Base-by-base conservation (phyloP, 805 yeast species). In the Yarrowia sp. region DNA sequence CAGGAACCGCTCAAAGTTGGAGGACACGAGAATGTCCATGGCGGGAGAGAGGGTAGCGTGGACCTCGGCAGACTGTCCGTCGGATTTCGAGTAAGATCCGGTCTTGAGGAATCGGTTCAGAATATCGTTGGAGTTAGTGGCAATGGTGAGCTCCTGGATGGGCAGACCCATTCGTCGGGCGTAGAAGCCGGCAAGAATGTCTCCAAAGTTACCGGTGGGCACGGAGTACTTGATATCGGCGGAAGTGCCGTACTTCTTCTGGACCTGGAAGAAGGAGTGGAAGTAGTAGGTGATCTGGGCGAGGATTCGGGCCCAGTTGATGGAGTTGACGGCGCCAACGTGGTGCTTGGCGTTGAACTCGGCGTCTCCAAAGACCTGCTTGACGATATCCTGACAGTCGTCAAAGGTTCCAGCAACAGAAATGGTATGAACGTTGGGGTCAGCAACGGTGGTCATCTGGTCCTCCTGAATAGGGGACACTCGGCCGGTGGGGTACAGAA, bases 201-300 rank as follows among this genome's bases (percentile, higher is more conserved):
- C 99, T 75, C 99, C 99, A 76, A 95, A 95, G 83, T 95, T 95
- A 74, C 99, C 99, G 66, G 96, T 89, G 70, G 99, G 99, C 51
- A 95, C 99, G 50, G 95, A 96, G 74, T 84, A 95, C 70, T 90
- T 88, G 65, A 90, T 85, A 70, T 83, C 84, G 33, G 76, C 77
- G 38, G 76, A 75, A 13, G 66, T 42, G 9, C 45, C 61, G 45
- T 68, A 69, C 33, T 53, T 71, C 58, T 70, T 74, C 62, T 73
- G 74, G 65, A 89, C 78, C 74, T 86, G 86, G 84, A 95, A 92
- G 81, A 86, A 95, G 5, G 98, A 85, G 77, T 89, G 86, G 82
- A 92, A 95, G 80, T 95, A 95, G 79, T 95, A 95, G 22, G 99
- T 92, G 75, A 92, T 93, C 80, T 95, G 99, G 45, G 99, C 98